Conservation (phyloP, 208 protist species). For the Herpetomonas samuelpessoai region DNA sequence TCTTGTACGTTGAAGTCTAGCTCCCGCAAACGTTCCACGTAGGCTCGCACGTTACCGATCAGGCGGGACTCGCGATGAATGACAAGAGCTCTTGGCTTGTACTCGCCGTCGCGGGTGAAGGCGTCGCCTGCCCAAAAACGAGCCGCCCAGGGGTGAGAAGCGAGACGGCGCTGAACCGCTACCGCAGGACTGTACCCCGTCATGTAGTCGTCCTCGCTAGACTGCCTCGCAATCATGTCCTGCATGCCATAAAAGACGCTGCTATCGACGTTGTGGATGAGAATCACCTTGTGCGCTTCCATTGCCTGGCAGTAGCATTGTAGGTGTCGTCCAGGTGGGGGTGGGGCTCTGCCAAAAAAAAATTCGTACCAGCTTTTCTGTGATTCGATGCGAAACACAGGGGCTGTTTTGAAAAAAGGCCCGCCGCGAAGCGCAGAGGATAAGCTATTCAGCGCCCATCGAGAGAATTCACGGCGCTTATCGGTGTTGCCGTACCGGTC, state of each 20-base stretch:
- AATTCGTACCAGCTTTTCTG: too few relatives aligned
- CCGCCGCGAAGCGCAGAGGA: too few relatives aligned
- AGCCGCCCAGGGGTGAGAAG: slow-evolving; percentile 2
- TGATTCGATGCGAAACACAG: too few relatives aligned
- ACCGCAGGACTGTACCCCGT: slow-evolving; percentile 1
- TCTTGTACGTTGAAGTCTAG: slow-evolving; percentile 27
- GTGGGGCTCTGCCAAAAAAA: too few relatives aligned
- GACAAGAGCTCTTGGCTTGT: slow-evolving; percentile 6
- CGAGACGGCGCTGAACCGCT: slow-evolving; percentile 1
- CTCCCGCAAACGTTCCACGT: background rate
- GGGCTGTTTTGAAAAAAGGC: too few relatives aligned
- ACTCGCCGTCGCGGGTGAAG: background rate
- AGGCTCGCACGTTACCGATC: slow-evolving; percentile 3
- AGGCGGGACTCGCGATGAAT: slow-evolving; percentile 2
- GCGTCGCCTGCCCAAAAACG: background rate
- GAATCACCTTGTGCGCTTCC: background rate
- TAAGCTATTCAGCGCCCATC: too few relatives aligned
- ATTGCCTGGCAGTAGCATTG: background rate
- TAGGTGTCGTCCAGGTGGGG: background rate
- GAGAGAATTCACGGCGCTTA: too few relatives aligned
- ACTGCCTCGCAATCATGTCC: background rate
- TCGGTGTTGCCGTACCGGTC: slow-evolving; percentile 6
- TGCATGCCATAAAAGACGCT: too few relatives aligned
- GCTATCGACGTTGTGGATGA: background rate
- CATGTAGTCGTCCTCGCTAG: slow-evolving; percentile 1